Evolutionary conservation across 306 rosid genomes (phyloP).

Genomic region (Datisca glomerata): DNA sequence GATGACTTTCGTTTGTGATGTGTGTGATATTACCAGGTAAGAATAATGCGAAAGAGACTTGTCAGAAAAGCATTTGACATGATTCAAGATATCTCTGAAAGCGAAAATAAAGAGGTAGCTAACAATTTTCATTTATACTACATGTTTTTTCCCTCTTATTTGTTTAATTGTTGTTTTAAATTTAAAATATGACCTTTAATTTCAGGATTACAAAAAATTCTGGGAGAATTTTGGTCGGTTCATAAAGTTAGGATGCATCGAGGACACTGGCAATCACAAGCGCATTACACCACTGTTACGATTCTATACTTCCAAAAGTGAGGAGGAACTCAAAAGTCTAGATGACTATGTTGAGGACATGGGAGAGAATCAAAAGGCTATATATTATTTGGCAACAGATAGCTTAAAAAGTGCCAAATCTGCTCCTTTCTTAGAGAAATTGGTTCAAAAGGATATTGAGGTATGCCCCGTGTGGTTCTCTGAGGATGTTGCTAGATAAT

Average conservation of each 20-base stretch:
- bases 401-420: slow-evolving; percentile 94
- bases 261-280: slow-evolving; percentile 93
- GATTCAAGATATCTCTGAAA: slow-evolving; percentile 90
- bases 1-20: too few species aligned
- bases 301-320: slow-evolving; percentile 85
- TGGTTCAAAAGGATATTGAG: slow-evolving; percentile 90
- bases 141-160: too few species aligned
- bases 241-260: slow-evolving; percentile 77
- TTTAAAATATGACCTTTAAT: slow-evolving; percentile 7
- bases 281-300: slow-evolving; percentile 87
- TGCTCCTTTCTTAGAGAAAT: slow-evolving; percentile 94
- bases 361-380: slow-evolving; percentile 91
- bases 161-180: slow-evolving; percentile 14
- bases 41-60: slow-evolving; percentile 98
- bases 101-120: slow-evolving; percentile 77
- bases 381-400: slow-evolving; percentile 91
- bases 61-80: slow-evolving; percentile 93
- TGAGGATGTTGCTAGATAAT: too few species aligned
- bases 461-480: too few species aligned
- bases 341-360: slow-evolving; percentile 91
- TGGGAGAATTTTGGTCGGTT: slow-evolving; percentile 99
- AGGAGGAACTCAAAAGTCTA: slow-evolving; percentile 74
- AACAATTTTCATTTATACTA: background rate
- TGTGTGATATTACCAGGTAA: slow-evolving; percentile 41
- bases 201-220: slow-evolving; percentile 90